Percentiles rank a stretch among this genome's conserved stretches.
These are phyloP conservation scores for Bauhinia variegata DNA, from an alignment of 306 rosid genomes.

Conservation along the genomic window DNA sequence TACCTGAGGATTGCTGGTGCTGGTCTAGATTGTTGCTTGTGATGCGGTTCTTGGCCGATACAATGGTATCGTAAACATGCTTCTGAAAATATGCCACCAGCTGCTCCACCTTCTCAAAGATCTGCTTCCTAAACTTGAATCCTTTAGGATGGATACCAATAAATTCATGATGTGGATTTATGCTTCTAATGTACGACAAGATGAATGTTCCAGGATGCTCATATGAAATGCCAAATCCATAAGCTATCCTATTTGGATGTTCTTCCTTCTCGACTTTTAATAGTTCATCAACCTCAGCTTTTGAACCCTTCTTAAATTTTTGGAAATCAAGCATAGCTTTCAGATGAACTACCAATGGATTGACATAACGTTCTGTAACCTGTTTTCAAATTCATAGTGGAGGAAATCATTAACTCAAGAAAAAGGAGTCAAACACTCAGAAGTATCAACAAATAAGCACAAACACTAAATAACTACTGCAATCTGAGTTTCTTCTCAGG, in stretches of 20 bases:
- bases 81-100: slow-evolving; percentile 49
- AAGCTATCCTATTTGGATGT: slow-evolving; percentile 48
- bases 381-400: slow-evolving; percentile 12
- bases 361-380: slow-evolving; percentile 48
- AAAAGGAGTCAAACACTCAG: slow-evolving; percentile 26
- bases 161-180: slow-evolving; percentile 49
- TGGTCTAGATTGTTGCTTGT: slow-evolving; percentile 13
- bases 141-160: slow-evolving; percentile 54
- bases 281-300: slow-evolving; percentile 48
- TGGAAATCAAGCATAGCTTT: slow-evolving; percentile 42
- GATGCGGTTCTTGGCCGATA: slow-evolving; percentile 7
- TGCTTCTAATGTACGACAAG: slow-evolving; percentile 50
- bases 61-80: slow-evolving; percentile 47
- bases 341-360: slow-evolving; percentile 50
- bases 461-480: slow-evolving; percentile 15
- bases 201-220: slow-evolving; percentile 57
- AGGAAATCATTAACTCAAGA: slow-evolving; percentile 10
- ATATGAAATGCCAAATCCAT: slow-evolving; percentile 49
- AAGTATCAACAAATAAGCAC: slow-evolving; percentile 10
- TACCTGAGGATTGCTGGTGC: slow-evolving; percentile 26
- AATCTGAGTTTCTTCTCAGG: slow-evolving; percentile 22
- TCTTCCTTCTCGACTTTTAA: slow-evolving; percentile 48
- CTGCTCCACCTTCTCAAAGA: slow-evolving; percentile 43
- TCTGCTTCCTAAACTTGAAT: slow-evolving; percentile 56
- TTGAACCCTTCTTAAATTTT: slow-evolving; percentile 54